Evolutionary conservation across 352 stramenopile genomes (phyloP).

Genomic region (Phytophthora uliginosa): DNA sequence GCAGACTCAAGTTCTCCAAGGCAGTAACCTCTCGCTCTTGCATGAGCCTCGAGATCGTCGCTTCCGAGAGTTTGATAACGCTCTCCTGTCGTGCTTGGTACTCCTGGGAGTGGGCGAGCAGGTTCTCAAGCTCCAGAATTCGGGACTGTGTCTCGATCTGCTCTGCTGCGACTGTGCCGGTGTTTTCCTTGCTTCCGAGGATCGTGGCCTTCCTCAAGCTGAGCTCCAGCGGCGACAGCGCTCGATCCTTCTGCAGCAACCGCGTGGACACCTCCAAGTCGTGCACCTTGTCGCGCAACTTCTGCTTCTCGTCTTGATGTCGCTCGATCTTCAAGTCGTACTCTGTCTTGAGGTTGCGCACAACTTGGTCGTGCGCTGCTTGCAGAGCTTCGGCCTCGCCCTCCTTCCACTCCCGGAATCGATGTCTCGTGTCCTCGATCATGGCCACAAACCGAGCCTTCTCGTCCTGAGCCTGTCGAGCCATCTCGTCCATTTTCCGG

Average conservation of each 20-base stretch:
- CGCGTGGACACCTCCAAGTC: conserved; percentile 76
- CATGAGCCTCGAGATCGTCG: conserved; percentile 71
- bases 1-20: conserved; percentile 52
- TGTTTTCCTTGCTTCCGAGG: conserved; percentile 54
- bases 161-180: conserved; percentile 56
- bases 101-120: conserved; percentile 66
- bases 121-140: conserved; percentile 65
- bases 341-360: conserved; percentile 64
- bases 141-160: conserved; percentile 62
- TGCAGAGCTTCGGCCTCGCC: conserved; percentile 49
- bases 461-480: conserved; percentile 60
- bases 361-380: conserved; percentile 53
- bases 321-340: conserved; percentile 75
- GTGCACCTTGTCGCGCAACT: conserved; percentile 78
- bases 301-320: conserved; percentile 81
- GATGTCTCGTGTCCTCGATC: conserved; percentile 62
- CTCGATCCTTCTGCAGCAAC: conserved; percentile 71
- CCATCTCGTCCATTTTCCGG: conserved; percentile 60
- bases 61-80: conserved; percentile 72
- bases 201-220: conserved; percentile 73
- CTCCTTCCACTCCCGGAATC: conserved; percentile 81
- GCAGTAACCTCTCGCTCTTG: conserved; percentile 62
- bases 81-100: conserved; percentile 71
- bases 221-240: conserved; percentile 70
- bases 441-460: conserved; percentile 62